phyloP scores from a whole-genome alignment of 441 rosid species.

The Macaranga tanarius region DNA sequence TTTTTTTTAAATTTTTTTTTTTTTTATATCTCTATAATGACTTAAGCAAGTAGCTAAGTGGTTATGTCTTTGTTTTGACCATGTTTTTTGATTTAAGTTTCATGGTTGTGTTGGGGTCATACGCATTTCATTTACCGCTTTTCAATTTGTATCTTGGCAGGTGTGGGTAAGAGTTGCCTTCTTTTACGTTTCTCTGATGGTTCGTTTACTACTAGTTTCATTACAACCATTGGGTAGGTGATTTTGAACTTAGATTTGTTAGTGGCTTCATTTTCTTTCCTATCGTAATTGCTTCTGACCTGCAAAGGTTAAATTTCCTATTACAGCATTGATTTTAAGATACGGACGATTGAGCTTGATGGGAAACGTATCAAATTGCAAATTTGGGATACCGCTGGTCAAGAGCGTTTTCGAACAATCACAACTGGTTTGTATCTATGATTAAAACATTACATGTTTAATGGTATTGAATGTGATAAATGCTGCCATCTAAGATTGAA shows the following conservation, averaged over 20 bases:
- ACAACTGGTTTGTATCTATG: slow-evolving; percentile 69
- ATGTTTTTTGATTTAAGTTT: not conserved
- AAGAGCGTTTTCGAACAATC: slow-evolving; percentile 91
- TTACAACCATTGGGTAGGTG: slow-evolving; percentile 22
- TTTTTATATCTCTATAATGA: not conserved
- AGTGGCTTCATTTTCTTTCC: not conserved
- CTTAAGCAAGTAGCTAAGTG: not conserved
- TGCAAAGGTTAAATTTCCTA: not conserved
- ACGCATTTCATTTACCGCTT: not conserved
- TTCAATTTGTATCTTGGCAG: not conserved
- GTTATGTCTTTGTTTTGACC: too few relatives aligned
- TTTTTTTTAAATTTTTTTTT: too few relatives aligned
- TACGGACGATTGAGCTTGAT: slow-evolving; percentile 89
- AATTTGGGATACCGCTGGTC: slow-evolving; percentile 98
- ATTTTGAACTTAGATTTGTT: not conserved
- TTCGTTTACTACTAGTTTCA: slow-evolving; percentile 25
- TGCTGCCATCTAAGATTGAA: not conserved
- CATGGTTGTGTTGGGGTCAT: not conserved
- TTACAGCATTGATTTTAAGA: slow-evolving; percentile 83
- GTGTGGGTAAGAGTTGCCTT: slow-evolving; percentile 30
- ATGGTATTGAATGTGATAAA: not conserved
- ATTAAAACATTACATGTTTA: not conserved
- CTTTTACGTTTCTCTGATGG: slow-evolving; percentile 26
- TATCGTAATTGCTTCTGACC: not conserved
- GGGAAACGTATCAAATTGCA: slow-evolving; percentile 88